phyloP scores from a whole-genome alignment of 2,329 filamentous ascomycete genomes.

The Penicillium sp. region DNA sequence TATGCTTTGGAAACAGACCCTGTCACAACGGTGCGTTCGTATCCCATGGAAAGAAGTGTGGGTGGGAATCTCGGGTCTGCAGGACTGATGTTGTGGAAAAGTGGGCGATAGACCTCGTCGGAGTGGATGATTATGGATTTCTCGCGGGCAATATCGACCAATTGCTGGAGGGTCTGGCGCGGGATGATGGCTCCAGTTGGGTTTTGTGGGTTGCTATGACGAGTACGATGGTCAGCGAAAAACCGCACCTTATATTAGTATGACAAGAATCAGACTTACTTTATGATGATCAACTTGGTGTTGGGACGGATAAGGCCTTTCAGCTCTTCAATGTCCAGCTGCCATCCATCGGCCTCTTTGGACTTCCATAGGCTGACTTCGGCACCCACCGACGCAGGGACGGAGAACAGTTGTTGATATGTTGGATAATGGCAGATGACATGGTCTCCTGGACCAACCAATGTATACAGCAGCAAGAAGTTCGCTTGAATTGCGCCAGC shows the following conservation, averaged over 20 bases:
- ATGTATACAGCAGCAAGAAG: constrained; percentile 68
- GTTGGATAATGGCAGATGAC: constrained; percentile 83
- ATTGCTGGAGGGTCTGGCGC: constrained; percentile 55
- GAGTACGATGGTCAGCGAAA: neutral
- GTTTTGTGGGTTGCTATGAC: constrained; percentile 71
- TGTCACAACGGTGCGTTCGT: constrained; percentile 67
- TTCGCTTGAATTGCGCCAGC: constrained; percentile 82
- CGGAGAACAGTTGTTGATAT: constrained; percentile 77
- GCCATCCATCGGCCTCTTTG: constrained; percentile 61
- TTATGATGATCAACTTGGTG: constrained; percentile 60
- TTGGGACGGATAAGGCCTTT: constrained; percentile 56
- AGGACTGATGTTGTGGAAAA: constrained; percentile 68
- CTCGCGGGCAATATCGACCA: constrained; percentile 62
- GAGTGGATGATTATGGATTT: constrained; percentile 65
- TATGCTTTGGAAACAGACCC: constrained; percentile 86
- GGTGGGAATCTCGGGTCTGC: constrained; percentile 58
- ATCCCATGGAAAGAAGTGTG: constrained; percentile 68
- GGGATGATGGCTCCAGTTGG: constrained; percentile 62
- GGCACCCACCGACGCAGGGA: constrained; percentile 71
- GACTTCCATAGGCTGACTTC: constrained; percentile 75
- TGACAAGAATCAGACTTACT: constrained; percentile 33
- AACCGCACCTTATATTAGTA: neutral
- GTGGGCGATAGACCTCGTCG: constrained; percentile 80
- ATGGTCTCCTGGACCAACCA: constrained; percentile 74
- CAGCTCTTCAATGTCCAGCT: constrained; percentile 65